These are phyloP conservation scores for Prunus padus DNA, from an alignment of 306 rosid genomes.

Conservation along the genomic window DNA sequence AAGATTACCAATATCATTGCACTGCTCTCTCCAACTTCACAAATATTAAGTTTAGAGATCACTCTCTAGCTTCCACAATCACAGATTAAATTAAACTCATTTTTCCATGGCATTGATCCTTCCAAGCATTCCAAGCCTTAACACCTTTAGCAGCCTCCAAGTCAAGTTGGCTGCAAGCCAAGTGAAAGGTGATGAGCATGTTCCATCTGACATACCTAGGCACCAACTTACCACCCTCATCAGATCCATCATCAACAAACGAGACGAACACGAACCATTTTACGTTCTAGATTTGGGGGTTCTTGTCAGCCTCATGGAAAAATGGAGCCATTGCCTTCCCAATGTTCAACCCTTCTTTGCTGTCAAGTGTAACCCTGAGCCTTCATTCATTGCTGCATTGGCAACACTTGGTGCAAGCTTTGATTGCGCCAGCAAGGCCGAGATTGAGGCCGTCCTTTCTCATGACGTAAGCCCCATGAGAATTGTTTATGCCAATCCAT, in stretches of 20 bases:
- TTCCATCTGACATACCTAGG: neutral
- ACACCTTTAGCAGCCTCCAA: neutral
- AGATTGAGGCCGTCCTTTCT: conserved; percentile 15
- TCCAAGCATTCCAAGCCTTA: neutral
- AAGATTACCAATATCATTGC: too few species aligned
- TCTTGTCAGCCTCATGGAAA: conserved; percentile 7
- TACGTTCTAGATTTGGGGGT: conserved; percentile 8
- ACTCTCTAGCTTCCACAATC: neutral
- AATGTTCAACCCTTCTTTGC: neutral
- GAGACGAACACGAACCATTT: conserved; percentile 9
- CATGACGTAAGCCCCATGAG: neutral
- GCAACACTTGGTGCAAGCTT: conserved; percentile 18
- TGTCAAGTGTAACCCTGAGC: conserved; percentile 19
- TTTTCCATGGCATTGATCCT: neutral
- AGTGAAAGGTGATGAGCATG: neutral
- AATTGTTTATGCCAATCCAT: conserved; percentile 23
- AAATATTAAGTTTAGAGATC: neutral
- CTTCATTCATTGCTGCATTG: conserved; percentile 12
- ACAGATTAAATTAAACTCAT: too few species aligned
- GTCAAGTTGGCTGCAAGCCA: conserved; percentile 3
- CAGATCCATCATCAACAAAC: conserved; percentile 21
- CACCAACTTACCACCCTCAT: neutral
- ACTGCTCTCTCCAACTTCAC: neutral
- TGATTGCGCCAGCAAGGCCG: conserved; percentile 18
- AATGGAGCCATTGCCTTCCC: conserved; percentile 16